These are phyloP conservation scores for Colletotrichum sublineola DNA, from an alignment of 2,329 filamentous ascomycete genomes.

Conservation along the genomic window DNA sequence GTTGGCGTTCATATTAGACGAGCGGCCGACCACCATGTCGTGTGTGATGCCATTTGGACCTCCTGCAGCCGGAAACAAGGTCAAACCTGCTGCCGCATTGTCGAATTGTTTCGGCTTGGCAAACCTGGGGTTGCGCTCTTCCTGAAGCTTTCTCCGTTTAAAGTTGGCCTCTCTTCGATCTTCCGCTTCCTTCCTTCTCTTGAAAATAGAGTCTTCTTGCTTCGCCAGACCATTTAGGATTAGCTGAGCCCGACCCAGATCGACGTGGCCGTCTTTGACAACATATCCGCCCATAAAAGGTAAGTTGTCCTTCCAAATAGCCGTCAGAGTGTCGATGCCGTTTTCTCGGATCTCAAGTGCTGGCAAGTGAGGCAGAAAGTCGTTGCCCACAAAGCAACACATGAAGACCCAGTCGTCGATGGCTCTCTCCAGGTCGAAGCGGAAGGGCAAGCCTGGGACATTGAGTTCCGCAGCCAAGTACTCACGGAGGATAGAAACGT, in stretches of 20 bases:
- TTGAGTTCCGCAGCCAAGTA: constrained; percentile 92
- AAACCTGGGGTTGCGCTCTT: constrained; percentile 57
- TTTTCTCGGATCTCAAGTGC: constrained; percentile 97
- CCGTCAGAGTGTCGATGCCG: constrained; percentile 94
- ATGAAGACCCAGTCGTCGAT: constrained; percentile 99
- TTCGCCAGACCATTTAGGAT: constrained; percentile 91
- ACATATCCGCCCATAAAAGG: constrained; percentile 94
- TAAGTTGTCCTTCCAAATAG: constrained; percentile 96
- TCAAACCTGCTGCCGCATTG: constrained; percentile 43
- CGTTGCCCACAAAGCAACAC: constrained; percentile 99
- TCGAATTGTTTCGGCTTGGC: constrained; percentile 42
- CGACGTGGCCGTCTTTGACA: constrained; percentile 93
- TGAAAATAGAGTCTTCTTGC: constrained; percentile 95
- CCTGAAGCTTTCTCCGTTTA: constrained; percentile 82
- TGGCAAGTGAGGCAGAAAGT: constrained; percentile 97
- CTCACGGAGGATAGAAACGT: constrained; percentile 91
- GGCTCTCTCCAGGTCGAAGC: constrained; percentile 92
- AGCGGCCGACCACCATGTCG: constrained; percentile 78
- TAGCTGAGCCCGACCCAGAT: constrained; percentile 86
- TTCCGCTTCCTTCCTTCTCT: constrained; percentile 85
- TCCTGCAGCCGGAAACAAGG: constrained; percentile 50
- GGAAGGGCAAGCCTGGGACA: constrained; percentile 85
- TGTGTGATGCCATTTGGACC: constrained; percentile 76
- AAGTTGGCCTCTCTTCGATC: constrained; percentile 84
- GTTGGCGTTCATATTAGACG: constrained; percentile 68